Evolutionary conservation across 2,329 filamentous ascomycete genomes (phyloP).

Genomic region (Diaporthe velutina): DNA sequence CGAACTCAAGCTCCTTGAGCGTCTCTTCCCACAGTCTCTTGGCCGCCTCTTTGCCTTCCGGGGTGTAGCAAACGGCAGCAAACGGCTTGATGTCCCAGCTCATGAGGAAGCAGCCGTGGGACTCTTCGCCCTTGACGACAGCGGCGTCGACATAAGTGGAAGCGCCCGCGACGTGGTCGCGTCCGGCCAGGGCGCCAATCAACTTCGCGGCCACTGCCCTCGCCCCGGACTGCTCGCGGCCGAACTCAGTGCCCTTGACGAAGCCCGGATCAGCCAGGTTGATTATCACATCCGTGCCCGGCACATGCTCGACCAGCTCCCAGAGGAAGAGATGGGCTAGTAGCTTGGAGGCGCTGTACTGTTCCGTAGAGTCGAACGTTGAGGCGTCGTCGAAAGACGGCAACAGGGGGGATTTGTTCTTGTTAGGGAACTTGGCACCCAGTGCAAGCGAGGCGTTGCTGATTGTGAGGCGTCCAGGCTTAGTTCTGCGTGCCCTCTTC

Average conservation of each 20-base stretch:
- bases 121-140: slow-evolving; percentile 49
- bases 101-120: slow-evolving; percentile 52
- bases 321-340: slow-evolving; percentile 48
- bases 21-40: slow-evolving; percentile 38
- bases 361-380: slow-evolving; percentile 38
- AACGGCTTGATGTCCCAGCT: slow-evolving; percentile 50
- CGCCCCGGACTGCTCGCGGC: slow-evolving; percentile 40
- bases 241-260: slow-evolving; percentile 47
- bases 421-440: slow-evolving; percentile 44
- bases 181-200: too few species aligned
- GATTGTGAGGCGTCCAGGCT: slow-evolving; percentile 47
- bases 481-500: slow-evolving; percentile 39
- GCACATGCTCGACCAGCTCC: slow-evolving; percentile 46
- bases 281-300: slow-evolving; percentile 45
- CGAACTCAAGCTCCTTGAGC: slow-evolving; percentile 37
- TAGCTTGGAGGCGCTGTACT: slow-evolving; percentile 45
- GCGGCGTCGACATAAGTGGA: slow-evolving; percentile 51
- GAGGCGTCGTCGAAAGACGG: slow-evolving; percentile 48
- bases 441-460: slow-evolving; percentile 48
- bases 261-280: slow-evolving; percentile 53
- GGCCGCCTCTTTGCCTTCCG: neutral
- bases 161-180: slow-evolving; percentile 45
- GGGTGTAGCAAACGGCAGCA: slow-evolving; percentile 39
- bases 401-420: slow-evolving; percentile 43
- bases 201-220: neutral